Conservation (phyloP, 495 filamentous ascomycete genomes). For the Pyronema domesticum region DNA sequence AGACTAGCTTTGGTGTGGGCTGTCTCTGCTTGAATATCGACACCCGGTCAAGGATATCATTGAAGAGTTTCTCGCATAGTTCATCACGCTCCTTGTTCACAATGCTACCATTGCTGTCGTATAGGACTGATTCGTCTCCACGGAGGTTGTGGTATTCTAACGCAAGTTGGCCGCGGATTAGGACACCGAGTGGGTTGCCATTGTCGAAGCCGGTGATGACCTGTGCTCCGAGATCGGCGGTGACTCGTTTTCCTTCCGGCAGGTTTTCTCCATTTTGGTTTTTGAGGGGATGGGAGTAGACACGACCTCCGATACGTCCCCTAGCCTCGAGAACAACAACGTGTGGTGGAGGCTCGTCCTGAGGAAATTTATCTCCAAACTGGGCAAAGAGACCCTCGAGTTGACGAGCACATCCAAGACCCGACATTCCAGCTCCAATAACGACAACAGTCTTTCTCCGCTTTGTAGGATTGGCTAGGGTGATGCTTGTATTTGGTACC, state of each 20-base stretch:
- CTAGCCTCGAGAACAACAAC: slow-evolving; percentile 78
- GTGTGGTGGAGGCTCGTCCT: slow-evolving; percentile 46
- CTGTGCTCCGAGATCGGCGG: slow-evolving; percentile 90
- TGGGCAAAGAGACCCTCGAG: slow-evolving; percentile 68
- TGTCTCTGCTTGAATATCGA: slow-evolving; percentile 71
- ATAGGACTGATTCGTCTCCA: slow-evolving; percentile 66
- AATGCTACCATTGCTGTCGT: slow-evolving; percentile 67
- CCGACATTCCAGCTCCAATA: slow-evolving; percentile 86
- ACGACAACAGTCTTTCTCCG: slow-evolving; percentile 52
- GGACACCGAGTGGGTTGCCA: slow-evolving; percentile 79
- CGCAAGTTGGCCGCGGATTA: slow-evolving; percentile 79
- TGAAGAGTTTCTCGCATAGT: slow-evolving; percentile 76
- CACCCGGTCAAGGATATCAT: slow-evolving; percentile 79
- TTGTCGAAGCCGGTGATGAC: slow-evolving; percentile 94
- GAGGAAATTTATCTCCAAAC: slow-evolving; percentile 45
- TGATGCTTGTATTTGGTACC: slow-evolving; percentile 32
- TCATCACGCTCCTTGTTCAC: slow-evolving; percentile 66
- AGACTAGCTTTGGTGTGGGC: slow-evolving; percentile 46
- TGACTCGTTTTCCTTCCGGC: slow-evolving; percentile 40
- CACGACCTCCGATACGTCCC: slow-evolving; percentile 73
- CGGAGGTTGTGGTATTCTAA: slow-evolving; percentile 68
- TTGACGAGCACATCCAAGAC: slow-evolving; percentile 81
- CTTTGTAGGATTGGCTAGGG: slow-evolving; percentile 17
- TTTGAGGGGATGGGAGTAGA: slow-evolving; percentile 75
- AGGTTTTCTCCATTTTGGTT: slow-evolving; percentile 37